These are phyloP conservation scores for Hydnum rufescens DNA, from an alignment of 768 basidiomycete species.

Conservation along the genomic window DNA sequence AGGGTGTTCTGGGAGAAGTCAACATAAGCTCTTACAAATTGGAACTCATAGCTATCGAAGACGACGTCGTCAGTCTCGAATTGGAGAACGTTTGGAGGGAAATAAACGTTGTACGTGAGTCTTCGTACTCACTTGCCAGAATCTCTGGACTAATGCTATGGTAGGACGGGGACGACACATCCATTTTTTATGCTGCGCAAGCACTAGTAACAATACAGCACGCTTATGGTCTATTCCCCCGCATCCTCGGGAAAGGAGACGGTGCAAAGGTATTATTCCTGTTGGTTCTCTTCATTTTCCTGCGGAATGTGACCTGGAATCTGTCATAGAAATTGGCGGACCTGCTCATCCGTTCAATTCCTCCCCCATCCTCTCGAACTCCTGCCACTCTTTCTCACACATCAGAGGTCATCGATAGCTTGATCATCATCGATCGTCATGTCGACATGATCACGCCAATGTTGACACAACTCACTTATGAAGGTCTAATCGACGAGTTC, in stretches of 20 bases:
- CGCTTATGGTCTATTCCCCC: slow-evolving; percentile 74
- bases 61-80: slow-evolving; percentile 85
- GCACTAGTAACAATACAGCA: slow-evolving; percentile 68
- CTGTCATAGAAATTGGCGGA: slow-evolving; percentile 46
- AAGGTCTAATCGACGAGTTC: slow-evolving; percentile 87
- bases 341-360: slow-evolving; percentile 41
- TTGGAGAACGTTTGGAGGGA: slow-evolving; percentile 70
- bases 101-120: slow-evolving; percentile 60
- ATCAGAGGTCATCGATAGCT: slow-evolving; percentile 53
- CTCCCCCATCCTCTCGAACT: slow-evolving; percentile 20
- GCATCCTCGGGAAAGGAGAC: slow-evolving; percentile 87
- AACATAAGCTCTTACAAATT: slow-evolving; percentile 73
- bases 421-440: slow-evolving; percentile 77
- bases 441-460: slow-evolving; percentile 92
- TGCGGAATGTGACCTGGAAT: neutral
- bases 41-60: slow-evolving; percentile 83
- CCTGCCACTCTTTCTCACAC: slow-evolving; percentile 25
- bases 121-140: neutral
- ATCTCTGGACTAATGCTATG: neutral
- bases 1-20: slow-evolving; percentile 95
- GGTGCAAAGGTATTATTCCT: slow-evolving; percentile 36
- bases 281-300: neutral
- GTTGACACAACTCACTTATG: slow-evolving; percentile 88
- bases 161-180: slow-evolving; percentile 84
- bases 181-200: slow-evolving; percentile 74